Evolutionary conservation across 768 basidiomycete species (phyloP).

Genomic region (Pleurotus tuoliensis): DNA sequence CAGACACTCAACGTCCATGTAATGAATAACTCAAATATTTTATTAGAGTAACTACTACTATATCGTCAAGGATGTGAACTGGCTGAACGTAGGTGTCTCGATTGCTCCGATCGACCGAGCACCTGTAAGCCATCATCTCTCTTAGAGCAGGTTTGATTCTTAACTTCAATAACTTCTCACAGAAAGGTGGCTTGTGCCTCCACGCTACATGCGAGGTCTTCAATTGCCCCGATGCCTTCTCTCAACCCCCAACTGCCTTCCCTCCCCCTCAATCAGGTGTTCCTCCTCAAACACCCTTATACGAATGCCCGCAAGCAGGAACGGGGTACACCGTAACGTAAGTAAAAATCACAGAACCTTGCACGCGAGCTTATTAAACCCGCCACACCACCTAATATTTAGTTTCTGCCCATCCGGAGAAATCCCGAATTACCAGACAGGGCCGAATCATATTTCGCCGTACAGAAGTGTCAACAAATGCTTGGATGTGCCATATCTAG

Average conservation of each 20-base stretch:
- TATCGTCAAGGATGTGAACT: constrained; percentile 10
- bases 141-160: too few species aligned
- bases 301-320: constrained; percentile 3
- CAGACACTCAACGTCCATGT: not conserved
- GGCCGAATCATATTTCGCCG: not conserved
- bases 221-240: constrained; percentile 16
- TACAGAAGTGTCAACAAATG: not conserved
- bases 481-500: not conserved
- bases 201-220: constrained; percentile 16
- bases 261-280: constrained; percentile 13
- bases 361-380: not conserved
- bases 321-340: constrained; percentile 3
- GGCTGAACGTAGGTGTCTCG: constrained; percentile 11
- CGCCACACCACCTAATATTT: not conserved
- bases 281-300: constrained; percentile 1
- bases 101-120: constrained; percentile 10
- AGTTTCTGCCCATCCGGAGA: constrained; percentile 6
- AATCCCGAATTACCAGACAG: constrained; percentile 3
- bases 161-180: not conserved
- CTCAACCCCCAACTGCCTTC: constrained; percentile 18
- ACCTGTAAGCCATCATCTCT: constrained; percentile 3
- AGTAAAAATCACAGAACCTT: not conserved
- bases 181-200: not conserved
- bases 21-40: not conserved
- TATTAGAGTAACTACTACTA: constrained; percentile 12